Conservation (phyloP, 2,329 filamentous ascomycete genomes). For the Ceratocystis lukuohia region DNA sequence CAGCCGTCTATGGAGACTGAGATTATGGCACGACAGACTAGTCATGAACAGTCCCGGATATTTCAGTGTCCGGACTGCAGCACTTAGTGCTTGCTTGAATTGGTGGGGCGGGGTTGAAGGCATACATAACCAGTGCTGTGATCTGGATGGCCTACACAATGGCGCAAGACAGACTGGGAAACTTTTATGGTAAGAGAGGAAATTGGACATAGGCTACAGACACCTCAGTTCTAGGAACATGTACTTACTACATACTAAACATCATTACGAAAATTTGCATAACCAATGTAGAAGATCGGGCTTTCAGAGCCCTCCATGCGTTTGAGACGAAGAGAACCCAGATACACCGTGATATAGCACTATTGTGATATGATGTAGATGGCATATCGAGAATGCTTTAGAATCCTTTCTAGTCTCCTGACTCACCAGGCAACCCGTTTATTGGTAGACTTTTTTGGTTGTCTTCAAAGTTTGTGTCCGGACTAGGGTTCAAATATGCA, state of each 20-base stretch:
- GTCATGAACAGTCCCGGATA: not conserved
- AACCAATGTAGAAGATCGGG: not conserved
- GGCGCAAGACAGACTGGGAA: not conserved
- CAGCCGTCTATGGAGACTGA: not conserved
- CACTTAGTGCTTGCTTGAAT: not conserved
- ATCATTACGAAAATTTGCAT: not conserved
- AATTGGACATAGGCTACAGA: not conserved
- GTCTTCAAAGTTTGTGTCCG: not conserved
- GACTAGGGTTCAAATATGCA: conserved; percentile 26
- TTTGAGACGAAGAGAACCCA: not conserved
- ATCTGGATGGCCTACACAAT: not conserved
- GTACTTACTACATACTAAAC: not conserved
- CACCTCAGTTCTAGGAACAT: not conserved
- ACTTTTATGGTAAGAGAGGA: not conserved
- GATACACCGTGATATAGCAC: not conserved
- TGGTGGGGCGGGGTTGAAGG: not conserved
- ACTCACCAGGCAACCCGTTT: not conserved
- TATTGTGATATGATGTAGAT: not conserved
- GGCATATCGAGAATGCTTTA: not conserved
- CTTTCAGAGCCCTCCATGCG: not conserved
- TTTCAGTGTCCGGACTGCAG: not conserved
- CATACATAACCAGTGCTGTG: not conserved
- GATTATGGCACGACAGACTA: not conserved
- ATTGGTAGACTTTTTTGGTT: not conserved
- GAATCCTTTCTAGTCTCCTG: not conserved